Evolutionary conservation across 1,284 basidiomycete genomes (phyloP).

Genomic region (Gymnopus androsaceus): DNA sequence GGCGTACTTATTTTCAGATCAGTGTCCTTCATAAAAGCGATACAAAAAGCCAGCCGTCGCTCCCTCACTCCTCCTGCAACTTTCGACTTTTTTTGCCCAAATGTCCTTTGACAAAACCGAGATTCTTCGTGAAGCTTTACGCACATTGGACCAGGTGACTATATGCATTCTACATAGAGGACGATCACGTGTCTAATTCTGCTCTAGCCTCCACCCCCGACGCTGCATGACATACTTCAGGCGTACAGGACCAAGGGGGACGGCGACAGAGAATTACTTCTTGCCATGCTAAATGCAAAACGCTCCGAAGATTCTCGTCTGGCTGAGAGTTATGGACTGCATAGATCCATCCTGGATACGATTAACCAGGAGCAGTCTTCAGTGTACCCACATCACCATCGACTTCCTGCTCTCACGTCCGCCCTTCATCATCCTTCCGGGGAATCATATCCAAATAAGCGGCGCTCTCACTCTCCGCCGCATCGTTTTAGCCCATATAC

Average conservation of each 20-base stretch:
- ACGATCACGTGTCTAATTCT: not conserved
- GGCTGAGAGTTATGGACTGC: conserved; percentile 66
- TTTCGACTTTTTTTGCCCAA: not conserved
- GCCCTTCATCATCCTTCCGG: not conserved
- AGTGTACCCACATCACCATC: conserved; percentile 32
- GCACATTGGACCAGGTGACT: conserved; percentile 5
- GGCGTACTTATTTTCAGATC: too few species aligned
- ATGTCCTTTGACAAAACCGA: conserved; percentile 7
- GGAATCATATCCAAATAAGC: conserved; percentile 28
- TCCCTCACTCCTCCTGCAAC: not conserved
- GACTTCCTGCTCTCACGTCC: conserved; percentile 30
- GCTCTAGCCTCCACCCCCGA: conserved; percentile 65
- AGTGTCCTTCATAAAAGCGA: not conserved
- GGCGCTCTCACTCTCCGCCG: conserved; percentile 35
- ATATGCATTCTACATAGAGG: not conserved
- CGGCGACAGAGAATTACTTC: conserved; percentile 85
- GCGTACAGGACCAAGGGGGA: conserved; percentile 84
- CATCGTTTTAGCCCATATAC: conserved; percentile 3
- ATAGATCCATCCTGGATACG: conserved; percentile 56
- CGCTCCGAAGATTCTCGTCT: conserved; percentile 85
- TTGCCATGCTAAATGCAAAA: conserved; percentile 88
- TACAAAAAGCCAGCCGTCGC: not conserved
- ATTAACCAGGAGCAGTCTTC: not conserved
- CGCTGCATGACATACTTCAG: conserved; percentile 78
- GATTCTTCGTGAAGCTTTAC: not conserved